Base-by-base conservation (phyloP, 176 grass and related monocot species). In the Luzula sylvatica region DNA sequence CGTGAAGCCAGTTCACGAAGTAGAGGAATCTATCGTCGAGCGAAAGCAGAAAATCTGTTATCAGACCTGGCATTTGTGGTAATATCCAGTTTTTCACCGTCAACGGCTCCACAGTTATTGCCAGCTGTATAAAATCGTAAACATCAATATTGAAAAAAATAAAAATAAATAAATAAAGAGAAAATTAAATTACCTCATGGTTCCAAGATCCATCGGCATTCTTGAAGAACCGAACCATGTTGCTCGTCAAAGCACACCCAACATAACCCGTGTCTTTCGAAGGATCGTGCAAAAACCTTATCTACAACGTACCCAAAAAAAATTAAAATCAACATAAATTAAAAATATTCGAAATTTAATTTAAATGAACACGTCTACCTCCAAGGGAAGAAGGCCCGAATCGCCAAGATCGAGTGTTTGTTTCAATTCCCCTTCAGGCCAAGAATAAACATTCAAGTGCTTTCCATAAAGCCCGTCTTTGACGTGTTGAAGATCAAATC, bases 1-100 rank as follows among this genome's bases (percentile, higher is more conserved):
- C 92, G 55, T 96, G 92, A 46, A 96, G 81, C 92, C 92, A 96
- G 35, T 96, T 89, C 25, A 86, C 85, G 59, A 86, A 80, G 68
- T 96, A 96, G 11, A 90, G 71, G 57, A 73, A 96, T 16, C 78
- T 77, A 6, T 96, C 92, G 20, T 98, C 92, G 1, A 98, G 81
- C 6, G 92, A 98, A 47, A 98, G 0, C 29, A 98, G 74, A 1
- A 96, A 96, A 65, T 96, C 92, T 27, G 78, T 98, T 55, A 96
- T 90, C 77, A 96, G 63, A 65, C 85, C 84, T 20, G 85, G 92
- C 92, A 96, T 90, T 96, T 96, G 74, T 39, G 78, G 85, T 1
- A 89, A 53, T 46, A 96, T 86, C 84, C 92, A 89, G 74, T 89
- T 96, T 13, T 45, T 68, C 67, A 86, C 92, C 41, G 89, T 96